These are phyloP conservation scores for Macadamia integrifolia DNA, from an alignment of 164 flowering plant species.

Conservation along the genomic window DNA sequence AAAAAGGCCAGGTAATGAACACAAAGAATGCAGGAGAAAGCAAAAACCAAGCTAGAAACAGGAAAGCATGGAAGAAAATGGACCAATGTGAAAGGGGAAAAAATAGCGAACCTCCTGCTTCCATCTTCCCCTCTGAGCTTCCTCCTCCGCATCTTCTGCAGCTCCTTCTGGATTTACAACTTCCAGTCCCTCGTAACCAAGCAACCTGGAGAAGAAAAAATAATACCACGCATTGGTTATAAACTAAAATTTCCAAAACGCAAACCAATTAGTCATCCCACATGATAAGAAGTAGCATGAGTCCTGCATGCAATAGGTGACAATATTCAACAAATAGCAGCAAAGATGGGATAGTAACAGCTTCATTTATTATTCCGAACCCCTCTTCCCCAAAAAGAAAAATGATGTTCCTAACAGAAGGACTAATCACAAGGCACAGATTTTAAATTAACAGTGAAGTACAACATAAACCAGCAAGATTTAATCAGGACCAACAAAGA, in stretches of 20 bases:
- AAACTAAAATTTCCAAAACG: not conserved
- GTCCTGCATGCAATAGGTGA: not conserved
- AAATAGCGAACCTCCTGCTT: conserved; percentile 53
- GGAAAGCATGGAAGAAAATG: not conserved
- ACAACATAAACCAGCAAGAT: too few relatives aligned
- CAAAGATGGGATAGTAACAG: not conserved
- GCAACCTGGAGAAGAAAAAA: conserved; percentile 31
- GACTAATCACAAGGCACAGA: not conserved
- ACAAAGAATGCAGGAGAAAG: not conserved
- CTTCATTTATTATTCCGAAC: not conserved
- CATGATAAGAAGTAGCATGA: not conserved
- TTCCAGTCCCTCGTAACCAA: conserved; percentile 76
- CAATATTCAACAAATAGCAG: not conserved
- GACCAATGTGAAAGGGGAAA: not conserved
- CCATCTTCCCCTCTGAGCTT: conserved; percentile 86
- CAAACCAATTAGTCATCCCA: not conserved
- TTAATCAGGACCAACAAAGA: not conserved
- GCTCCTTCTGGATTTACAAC: conserved; percentile 90
- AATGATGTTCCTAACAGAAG: not conserved
- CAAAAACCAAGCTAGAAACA: not conserved
- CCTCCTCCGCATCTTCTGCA: conserved; percentile 76
- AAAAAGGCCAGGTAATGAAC: too few relatives aligned
- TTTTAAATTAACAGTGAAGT: too few relatives aligned
- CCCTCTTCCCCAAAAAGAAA: not conserved
- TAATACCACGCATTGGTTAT: not conserved